These are phyloP conservation scores for Tolypocladium tropicale DNA, from an alignment of 2,329 filamentous ascomycete species.

Conservation along the genomic window DNA sequence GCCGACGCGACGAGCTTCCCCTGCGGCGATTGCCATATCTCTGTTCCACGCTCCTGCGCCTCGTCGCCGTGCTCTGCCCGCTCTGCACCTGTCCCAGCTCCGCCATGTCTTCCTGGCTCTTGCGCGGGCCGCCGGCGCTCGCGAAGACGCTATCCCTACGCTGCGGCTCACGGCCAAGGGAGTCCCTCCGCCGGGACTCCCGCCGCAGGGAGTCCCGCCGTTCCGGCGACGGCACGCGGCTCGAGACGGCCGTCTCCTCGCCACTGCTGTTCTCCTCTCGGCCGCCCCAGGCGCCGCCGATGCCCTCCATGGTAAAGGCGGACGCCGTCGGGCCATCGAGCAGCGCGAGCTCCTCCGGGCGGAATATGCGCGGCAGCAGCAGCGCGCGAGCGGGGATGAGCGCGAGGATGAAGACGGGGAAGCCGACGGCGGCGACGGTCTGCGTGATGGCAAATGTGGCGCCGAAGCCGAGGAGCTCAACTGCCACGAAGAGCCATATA, in stretches of 20 bases:
- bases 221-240: conserved; percentile 3
- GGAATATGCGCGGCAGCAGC: conserved; percentile 53
- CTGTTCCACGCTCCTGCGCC: conserved; percentile 14
- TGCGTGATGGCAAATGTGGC: conserved; percentile 77
- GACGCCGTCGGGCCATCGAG: conserved; percentile 69
- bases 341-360: conserved; percentile 45
- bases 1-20: background rate
- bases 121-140: conserved; percentile 15
- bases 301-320: conserved; percentile 65
- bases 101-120: conserved; percentile 23
- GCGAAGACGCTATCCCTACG: conserved; percentile 15
- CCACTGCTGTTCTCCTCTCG: conserved; percentile 5
- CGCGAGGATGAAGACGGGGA: conserved; percentile 62
- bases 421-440: conserved; percentile 73
- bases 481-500: conserved; percentile 60
- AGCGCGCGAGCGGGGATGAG: conserved; percentile 57
- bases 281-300: conserved; percentile 51
- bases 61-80: conserved; percentile 18
- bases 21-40: background rate
- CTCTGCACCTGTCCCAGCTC: conserved; percentile 20
- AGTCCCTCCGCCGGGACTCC: conserved; percentile 1
- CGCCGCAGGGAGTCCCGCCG: conserved; percentile 2
- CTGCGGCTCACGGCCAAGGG: conserved; percentile 2
- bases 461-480: conserved; percentile 62
- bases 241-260: conserved; percentile 8